Evolutionary conservation across 23 red algal species (phyloP).

Genomic region (Gracilariopsis chorda): DNA sequence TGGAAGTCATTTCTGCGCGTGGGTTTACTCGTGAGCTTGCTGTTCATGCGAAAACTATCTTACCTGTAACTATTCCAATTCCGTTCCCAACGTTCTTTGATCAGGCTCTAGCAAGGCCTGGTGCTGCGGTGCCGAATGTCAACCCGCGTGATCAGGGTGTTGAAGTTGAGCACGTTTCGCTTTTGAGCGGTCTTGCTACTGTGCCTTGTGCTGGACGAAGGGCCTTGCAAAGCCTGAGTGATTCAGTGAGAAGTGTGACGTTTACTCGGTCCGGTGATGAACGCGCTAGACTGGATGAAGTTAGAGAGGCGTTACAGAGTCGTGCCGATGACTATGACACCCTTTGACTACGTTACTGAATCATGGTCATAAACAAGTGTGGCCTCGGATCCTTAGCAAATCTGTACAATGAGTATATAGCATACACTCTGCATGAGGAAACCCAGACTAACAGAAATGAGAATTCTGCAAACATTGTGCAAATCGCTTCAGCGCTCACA

Average conservation of each 20-base stretch:
- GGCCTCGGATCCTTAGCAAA: no score
- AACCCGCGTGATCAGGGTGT: background rate
- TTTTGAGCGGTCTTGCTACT: background rate
- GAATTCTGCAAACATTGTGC: no score
- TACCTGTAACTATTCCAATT: constrained; percentile 11
- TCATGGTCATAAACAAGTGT: no score
- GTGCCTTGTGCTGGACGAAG: background rate
- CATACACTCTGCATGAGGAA: no score
- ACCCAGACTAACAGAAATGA: no score
- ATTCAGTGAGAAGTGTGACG: background rate
- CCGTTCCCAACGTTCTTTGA: background rate
- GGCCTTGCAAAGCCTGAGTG: background rate
- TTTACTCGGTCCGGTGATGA: background rate
- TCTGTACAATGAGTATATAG: no score
- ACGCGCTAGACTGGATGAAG: background rate
- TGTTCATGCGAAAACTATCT: background rate
- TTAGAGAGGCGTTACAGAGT: background rate
- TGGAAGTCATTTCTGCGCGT: background rate
- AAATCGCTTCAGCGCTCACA: no score
- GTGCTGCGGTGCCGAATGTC: no score
- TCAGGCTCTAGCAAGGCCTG: background rate
- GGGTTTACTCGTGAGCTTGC: background rate
- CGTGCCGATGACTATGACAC: constrained; percentile 6
- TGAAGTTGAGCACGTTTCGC: background rate
- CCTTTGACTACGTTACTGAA: no score